Percentiles rank a stretch among this genome's conserved stretches.
Conservation (phyloP, 208 protist genomes). For the Crithidia brevicula region DNA sequence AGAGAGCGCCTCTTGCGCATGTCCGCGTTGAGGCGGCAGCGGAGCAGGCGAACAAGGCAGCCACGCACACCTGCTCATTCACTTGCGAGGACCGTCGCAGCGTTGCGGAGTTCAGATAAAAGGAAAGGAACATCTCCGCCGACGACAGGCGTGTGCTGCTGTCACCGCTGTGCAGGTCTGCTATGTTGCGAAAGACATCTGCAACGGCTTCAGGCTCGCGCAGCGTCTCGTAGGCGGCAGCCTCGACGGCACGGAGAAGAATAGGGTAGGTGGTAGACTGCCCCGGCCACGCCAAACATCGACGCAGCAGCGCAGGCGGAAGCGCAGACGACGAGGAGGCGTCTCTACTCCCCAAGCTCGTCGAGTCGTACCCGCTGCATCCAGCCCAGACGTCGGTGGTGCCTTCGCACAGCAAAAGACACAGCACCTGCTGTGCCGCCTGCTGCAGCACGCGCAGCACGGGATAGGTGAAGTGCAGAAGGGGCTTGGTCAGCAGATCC, state of each 20-base stretch:
- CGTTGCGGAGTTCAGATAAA: conserved; percentile 21
- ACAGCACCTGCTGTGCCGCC: conserved; percentile 44
- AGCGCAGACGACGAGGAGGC: neutral
- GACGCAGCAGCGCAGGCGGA: conserved; percentile 20
- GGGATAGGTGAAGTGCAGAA: conserved; percentile 21
- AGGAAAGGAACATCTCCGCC: conserved; percentile 22
- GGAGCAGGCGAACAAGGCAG: conserved; percentile 29
- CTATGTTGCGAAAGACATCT: conserved; percentile 27
- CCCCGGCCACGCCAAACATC: conserved; percentile 27
- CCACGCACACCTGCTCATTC: conserved; percentile 25
- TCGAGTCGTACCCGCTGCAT: neutral
- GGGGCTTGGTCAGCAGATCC: conserved; percentile 42
- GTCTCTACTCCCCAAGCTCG: neutral
- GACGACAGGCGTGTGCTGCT: neutral
- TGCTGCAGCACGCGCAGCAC: conserved; percentile 50
- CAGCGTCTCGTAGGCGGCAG: conserved; percentile 26
- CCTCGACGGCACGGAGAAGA: conserved; percentile 32
- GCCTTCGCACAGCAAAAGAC: conserved; percentile 60
- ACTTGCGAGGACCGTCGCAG: conserved; percentile 24
- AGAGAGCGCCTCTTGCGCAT: neutral
- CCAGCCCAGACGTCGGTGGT: conserved; percentile 12
- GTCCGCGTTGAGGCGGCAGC: neutral
- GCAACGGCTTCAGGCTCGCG: conserved; percentile 25
- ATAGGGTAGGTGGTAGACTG: conserved; percentile 17
- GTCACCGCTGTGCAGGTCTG: conserved; percentile 12